Base-by-base conservation (phyloP, 352 stramenopile genomes). In the Globisporangium alternatum region DNA sequence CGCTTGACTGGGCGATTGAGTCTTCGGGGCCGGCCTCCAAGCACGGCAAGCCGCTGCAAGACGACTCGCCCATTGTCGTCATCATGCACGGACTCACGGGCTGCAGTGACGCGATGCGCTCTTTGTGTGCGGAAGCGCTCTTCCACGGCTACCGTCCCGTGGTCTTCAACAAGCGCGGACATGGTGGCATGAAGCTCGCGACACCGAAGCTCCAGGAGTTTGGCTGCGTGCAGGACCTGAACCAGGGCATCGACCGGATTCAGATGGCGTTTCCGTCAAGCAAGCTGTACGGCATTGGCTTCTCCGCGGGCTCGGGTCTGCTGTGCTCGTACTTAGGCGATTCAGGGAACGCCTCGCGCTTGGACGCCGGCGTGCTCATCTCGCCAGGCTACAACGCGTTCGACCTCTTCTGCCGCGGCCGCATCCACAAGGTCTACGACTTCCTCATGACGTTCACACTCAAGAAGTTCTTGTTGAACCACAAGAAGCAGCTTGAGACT, bases 121-220 rank as follows among this genome's bases (percentile, higher is more conserved):
- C 74, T 37, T 66, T 89, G 5, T 91, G 81, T 68, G 77, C 80
- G 6, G 81, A 89, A 51, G 85, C 85, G 30, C 56, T 90, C n/a
- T 21, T 54, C 5, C 66, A 78, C 31, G 86, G 86, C 17, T 93
- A 89, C 69, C 80, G 86, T 2, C 83, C 86, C 7, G 86, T 95
- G 9, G 86, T 91, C 22, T 95, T 93, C 60, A 95, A 93, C 70
- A 95, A 95, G 72, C 77, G 86, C 51, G 86, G 86, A 17, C 86
- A 95, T 48, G 86, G 86, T 25, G 81, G 82, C 8, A 55, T 90
- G 48, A 68, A 71, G 56, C 74, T 93, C 28, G 25, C 76, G 13
- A 91, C 81, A 6, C 82, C 85, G 28, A 85, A 77, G 66, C 71
- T 93, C 15, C 85, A 93, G 60, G 69, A 60, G 19, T 93, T 93